Base-by-base conservation (phyloP, 495 filamentous ascomycete genomes). In the Schizothecium vesticola region DNA sequence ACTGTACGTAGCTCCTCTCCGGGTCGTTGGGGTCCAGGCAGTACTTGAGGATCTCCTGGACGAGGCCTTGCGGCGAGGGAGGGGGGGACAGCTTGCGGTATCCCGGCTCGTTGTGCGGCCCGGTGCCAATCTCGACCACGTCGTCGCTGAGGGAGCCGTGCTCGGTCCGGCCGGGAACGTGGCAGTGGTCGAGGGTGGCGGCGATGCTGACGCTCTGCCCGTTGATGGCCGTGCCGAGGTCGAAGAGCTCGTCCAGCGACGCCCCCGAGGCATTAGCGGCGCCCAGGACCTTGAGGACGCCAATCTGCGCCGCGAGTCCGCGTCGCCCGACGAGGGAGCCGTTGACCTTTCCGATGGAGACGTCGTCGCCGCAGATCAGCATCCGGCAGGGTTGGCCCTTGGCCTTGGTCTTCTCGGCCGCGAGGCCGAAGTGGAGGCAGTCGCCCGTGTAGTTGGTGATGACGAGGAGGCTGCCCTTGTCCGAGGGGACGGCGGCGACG, bases 371-470 rank as follows among this genome's bases (percentile, higher is more conserved):
- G 72, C 86, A 87, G 58, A 86, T 84, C 59, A 87, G 81, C 74
- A 86, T 84, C 63, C 79, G 80, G 63, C 85, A 83, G 19, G 80
- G 82, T 64, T 83, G 80, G 24, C 86, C 86, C 64, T 79, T 76
- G 19, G 84, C 85, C 56, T 84, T 80, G 13, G 85, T 86, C 76
- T 88, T 87, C 75, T 89, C 86, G 66, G 84, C 82, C 3, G 87
- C 87, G 22, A 89, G 76, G 1, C 86, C 86, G 66, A 89, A 89
- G 73, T 89, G 86, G 64, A 89, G 77, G 70, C 85, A 87, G 76
- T 89, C 87, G 25, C 87, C 87, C 0, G 87, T 89, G 72, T 89
- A 89, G 71, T 89, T 89, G 43, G 86, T 88, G 69, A 89, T 83
- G 62, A 87, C 84, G n/a, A 89, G 73, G 55, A 89, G 85, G 6